Evolutionary conservation across 75 land plant genomes (phyloP).

Genomic region (Sequoiadendron giganteum): DNA sequence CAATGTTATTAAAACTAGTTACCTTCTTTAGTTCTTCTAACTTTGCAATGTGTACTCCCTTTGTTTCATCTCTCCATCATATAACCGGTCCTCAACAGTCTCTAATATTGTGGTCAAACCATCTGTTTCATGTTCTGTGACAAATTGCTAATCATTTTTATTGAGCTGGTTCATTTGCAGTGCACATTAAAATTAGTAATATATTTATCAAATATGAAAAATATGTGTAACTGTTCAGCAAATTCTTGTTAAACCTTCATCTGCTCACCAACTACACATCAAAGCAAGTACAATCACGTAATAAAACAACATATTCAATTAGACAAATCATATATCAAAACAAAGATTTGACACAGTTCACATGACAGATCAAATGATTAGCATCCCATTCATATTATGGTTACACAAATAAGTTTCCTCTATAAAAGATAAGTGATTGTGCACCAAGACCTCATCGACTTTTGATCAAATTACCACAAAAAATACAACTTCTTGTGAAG

Average conservation of each 20-base stretch:
- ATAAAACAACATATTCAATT: not conserved
- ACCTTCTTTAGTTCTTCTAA: slow-evolving; percentile 86
- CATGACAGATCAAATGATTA: not conserved
- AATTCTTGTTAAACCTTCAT: not conserved
- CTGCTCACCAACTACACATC: not conserved
- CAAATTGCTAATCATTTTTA: slow-evolving; percentile 74
- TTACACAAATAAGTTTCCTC: not conserved
- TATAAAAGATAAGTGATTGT: not conserved
- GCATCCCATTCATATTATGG: not conserved
- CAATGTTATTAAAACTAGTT: not conserved
- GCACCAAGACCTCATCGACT: not conserved
- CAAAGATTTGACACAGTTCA: not conserved
- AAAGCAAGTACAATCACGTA: not conserved
- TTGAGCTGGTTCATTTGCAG: slow-evolving; percentile 41
- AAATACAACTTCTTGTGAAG: not conserved
- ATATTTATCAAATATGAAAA: not conserved
- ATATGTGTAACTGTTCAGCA: not conserved
- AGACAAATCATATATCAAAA: not conserved
- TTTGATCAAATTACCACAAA: too few relatives aligned
- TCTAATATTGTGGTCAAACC: slow-evolving; percentile 57
- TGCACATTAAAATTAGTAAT: not conserved
- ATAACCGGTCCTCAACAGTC: slow-evolving; percentile 90
- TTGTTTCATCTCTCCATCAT: slow-evolving; percentile 97
- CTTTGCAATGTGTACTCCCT: slow-evolving; percentile 81
- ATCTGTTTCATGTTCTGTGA: slow-evolving; percentile 58